Evolutionary conservation across 2,329 filamentous ascomycete species (phyloP).

Genomic region (Biscogniauxia sp.): DNA sequence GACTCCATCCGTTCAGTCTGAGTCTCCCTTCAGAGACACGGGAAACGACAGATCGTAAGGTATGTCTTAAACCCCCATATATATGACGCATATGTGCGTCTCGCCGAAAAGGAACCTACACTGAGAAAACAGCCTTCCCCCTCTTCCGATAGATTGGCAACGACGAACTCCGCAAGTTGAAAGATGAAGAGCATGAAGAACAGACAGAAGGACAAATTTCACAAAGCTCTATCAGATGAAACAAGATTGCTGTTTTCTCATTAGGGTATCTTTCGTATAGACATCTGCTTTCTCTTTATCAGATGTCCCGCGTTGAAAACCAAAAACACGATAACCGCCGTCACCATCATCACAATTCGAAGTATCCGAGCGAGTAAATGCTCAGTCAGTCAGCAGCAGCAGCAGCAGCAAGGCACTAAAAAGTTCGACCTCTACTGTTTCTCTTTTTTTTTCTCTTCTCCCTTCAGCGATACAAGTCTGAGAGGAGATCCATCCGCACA

Average conservation of each 20-base stretch:
- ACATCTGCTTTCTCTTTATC: not conserved
- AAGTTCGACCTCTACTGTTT: not conserved
- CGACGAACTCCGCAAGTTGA: too few species aligned
- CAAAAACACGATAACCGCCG: not conserved
- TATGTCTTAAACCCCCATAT: too few species aligned
- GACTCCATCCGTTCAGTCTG: too few species aligned
- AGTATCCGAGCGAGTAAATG: not conserved
- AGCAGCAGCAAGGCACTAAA: not conserved
- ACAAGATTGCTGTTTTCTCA: not conserved
- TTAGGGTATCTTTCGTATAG: constrained; percentile 2
- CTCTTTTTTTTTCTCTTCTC: too few species aligned
- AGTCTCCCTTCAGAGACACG: too few species aligned
- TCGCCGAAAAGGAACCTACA: too few species aligned
- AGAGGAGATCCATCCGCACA: constrained; percentile 11
- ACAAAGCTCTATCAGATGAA: not conserved
- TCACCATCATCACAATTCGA: not conserved
- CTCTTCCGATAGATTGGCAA: too few species aligned
- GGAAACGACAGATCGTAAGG: too few species aligned
- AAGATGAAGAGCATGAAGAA: not conserved
- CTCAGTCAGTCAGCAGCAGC: too few species aligned
- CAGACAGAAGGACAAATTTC: not conserved
- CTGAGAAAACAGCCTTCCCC: too few species aligned
- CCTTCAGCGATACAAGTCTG: constrained; percentile 8
- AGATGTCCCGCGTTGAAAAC: not conserved
- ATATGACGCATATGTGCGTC: too few species aligned